A percentile compares a stretch with the other conserved stretches of the same genome.
These are phyloP conservation scores for Orbilia blumenaviensis DNA, from an alignment of 2,329 filamentous ascomycete species.

Conservation along the genomic window DNA sequence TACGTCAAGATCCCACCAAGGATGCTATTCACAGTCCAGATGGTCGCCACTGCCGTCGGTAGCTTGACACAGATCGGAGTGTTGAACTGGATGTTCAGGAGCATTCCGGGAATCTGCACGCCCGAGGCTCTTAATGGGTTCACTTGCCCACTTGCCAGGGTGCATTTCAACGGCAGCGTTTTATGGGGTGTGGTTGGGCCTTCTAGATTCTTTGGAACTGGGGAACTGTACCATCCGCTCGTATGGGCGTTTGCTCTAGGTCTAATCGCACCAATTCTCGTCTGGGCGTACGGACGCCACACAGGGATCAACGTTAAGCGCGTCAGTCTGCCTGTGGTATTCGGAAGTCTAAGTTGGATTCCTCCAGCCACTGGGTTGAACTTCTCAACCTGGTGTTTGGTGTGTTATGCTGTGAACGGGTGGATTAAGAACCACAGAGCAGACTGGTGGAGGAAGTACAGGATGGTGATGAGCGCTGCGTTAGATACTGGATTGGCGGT, in stretches of 20 bases:
- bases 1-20: slow-evolving; percentile 87
- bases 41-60: slow-evolving; percentile 77
- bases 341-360: slow-evolving; percentile 85
- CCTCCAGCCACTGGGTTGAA: slow-evolving; percentile 87
- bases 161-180: slow-evolving; percentile 90
- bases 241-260: slow-evolving; percentile 85
- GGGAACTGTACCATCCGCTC: slow-evolving; percentile 77
- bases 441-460: slow-evolving; percentile 87
- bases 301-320: slow-evolving; percentile 73
- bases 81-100: slow-evolving; percentile 87
- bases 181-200: slow-evolving; percentile 90
- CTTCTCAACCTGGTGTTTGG: slow-evolving; percentile 84
- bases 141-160: slow-evolving; percentile 84
- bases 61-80: slow-evolving; percentile 83
- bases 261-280: slow-evolving; percentile 74
- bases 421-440: slow-evolving; percentile 73
- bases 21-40: slow-evolving; percentile 80
- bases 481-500: slow-evolving; percentile 84
- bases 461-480: slow-evolving; percentile 82
- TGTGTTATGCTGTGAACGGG: slow-evolving; percentile 86
- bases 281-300: slow-evolving; percentile 76
- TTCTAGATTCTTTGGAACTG: slow-evolving; percentile 79
- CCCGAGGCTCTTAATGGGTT: slow-evolving; percentile 83
- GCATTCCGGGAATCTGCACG: slow-evolving; percentile 81
- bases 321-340: slow-evolving; percentile 82